Evolutionary conservation across 768 basidiomycete genomes (phyloP).

Genomic region (Calocybe cyanea): DNA sequence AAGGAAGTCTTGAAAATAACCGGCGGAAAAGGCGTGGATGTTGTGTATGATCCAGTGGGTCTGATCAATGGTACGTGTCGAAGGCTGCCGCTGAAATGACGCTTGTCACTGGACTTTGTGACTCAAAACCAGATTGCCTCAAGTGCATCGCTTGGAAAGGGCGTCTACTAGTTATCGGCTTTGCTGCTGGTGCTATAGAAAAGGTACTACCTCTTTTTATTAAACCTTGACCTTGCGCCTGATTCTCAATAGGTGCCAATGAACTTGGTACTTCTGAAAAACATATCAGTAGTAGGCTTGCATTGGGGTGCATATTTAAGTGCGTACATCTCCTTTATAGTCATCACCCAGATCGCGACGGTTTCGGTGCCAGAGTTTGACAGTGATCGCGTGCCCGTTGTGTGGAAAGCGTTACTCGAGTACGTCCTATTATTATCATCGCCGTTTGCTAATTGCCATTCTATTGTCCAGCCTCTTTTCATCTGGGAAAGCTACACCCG

Average conservation of each 20-base stretch:
- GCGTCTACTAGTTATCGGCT: slow-evolving; percentile 89
- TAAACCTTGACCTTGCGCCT: too few species aligned
- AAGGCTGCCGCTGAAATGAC: too few species aligned
- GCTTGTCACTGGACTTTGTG: too few species aligned
- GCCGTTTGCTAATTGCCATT: neutral
- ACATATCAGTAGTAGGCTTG: slow-evolving; percentile 77
- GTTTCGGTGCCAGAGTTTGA: slow-evolving; percentile 51
- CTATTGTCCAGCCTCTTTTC: slow-evolving; percentile 52
- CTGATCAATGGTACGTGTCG: slow-evolving; percentile 57
- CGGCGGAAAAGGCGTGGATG: slow-evolving; percentile 77
- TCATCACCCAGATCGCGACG: neutral
- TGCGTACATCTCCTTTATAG: slow-evolving; percentile 30
- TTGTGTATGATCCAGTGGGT: slow-evolving; percentile 86
- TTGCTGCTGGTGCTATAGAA: slow-evolving; percentile 81
- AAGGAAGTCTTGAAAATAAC: slow-evolving; percentile 85
- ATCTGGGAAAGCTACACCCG: slow-evolving; percentile 60
- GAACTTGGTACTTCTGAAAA: slow-evolving; percentile 80
- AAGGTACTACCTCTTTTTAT: slow-evolving; percentile 43
- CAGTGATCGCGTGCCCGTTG: slow-evolving; percentile 52
- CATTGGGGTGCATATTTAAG: slow-evolving; percentile 83
- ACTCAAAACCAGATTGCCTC: slow-evolving; percentile 57
- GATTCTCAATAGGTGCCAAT: slow-evolving; percentile 62
- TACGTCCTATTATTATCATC: slow-evolving; percentile 26
- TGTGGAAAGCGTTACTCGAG: slow-evolving; percentile 72
- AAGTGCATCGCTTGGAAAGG: slow-evolving; percentile 97